phyloP scores from a whole-genome alignment of 1,284 basidiomycete species.

The Blastosporella zonata region DNA sequence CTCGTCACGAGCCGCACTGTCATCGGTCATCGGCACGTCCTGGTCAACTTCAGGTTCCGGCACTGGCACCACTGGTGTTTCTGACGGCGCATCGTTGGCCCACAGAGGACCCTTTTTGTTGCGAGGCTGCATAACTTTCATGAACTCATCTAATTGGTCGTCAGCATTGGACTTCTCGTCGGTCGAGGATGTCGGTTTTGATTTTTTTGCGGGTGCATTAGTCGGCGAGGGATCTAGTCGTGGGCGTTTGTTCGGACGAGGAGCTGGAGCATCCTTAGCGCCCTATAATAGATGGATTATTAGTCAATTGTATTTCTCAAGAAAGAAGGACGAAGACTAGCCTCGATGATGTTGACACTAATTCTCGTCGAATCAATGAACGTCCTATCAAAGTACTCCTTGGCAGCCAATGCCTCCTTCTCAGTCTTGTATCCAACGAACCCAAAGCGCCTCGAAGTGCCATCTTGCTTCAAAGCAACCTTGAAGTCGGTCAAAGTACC shows the following conservation, averaged over 20 bases:
- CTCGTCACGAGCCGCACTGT: slow-evolving; percentile 26
- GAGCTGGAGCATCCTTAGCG: slow-evolving; percentile 59
- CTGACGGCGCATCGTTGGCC: slow-evolving; percentile 50
- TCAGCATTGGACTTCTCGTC: slow-evolving; percentile 27
- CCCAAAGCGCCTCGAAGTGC: slow-evolving; percentile 84
- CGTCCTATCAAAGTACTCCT: slow-evolving; percentile 84
- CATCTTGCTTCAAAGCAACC: slow-evolving; percentile 75
- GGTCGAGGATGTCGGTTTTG: slow-evolving; percentile 7
- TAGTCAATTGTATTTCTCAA: slow-evolving; percentile 14
- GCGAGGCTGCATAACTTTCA: slow-evolving; percentile 63
- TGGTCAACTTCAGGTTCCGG: slow-evolving; percentile 2
- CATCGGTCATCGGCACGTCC: slow-evolving; percentile 17
- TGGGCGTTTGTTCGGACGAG: slow-evolving; percentile 67
- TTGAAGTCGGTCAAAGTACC: slow-evolving; percentile 86
- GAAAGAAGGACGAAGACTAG: slow-evolving; percentile 34
- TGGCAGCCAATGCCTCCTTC: slow-evolving; percentile 73
- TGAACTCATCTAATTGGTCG: slow-evolving; percentile 52
- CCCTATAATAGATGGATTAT: slow-evolving; percentile 38
- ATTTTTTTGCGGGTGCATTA: slow-evolving; percentile 17
- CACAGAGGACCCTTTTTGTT: slow-evolving; percentile 60
- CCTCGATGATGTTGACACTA: slow-evolving; percentile 76
- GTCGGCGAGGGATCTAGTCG: slow-evolving; percentile 44
- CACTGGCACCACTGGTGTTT: slow-evolving; percentile 13
- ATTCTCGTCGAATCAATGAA: slow-evolving; percentile 79
- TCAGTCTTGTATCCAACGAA: slow-evolving; percentile 90